phyloP scores from a whole-genome alignment of 1,284 basidiomycete genomes.

The Rhodotorula mucilaginosa region DNA sequence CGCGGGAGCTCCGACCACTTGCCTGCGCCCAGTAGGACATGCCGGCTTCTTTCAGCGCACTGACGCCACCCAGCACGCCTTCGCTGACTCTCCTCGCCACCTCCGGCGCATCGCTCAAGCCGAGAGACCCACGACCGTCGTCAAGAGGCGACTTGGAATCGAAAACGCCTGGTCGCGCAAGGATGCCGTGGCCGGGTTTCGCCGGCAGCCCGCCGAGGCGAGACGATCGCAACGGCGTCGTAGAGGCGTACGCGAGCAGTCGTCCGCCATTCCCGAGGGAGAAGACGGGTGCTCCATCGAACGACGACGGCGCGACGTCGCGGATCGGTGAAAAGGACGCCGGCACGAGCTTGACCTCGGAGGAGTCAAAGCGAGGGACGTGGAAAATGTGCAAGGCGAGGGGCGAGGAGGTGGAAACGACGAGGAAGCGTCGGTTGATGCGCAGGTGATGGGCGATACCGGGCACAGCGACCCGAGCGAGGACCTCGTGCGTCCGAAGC shows the following conservation, averaged over 20 bases:
- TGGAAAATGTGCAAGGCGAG: slow-evolving; percentile 28
- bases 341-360: background rate
- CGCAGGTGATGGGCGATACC: slow-evolving; percentile 23
- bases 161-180: slow-evolving; percentile 30
- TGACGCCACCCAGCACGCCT: slow-evolving; percentile 37
- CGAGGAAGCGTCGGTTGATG: slow-evolving; percentile 6
- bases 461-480: slow-evolving; percentile 3
- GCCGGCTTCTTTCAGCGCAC: slow-evolving; percentile 36
- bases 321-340: slow-evolving; percentile 24
- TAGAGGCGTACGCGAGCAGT: slow-evolving; percentile 33
- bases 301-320: slow-evolving; percentile 17
- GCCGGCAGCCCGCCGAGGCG: slow-evolving; percentile 17
- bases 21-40: slow-evolving; percentile 25
- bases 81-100: slow-evolving; percentile 35
- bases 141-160: slow-evolving; percentile 2
- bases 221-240: slow-evolving; percentile 3
- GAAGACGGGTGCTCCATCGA: slow-evolving; percentile 30
- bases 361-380: background rate
- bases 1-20: background rate
- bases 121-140: background rate
- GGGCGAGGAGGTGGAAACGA: slow-evolving; percentile 25
- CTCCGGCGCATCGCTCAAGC: slow-evolving; percentile 21
- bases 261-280: slow-evolving; percentile 29
- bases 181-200: slow-evolving; percentile 25
- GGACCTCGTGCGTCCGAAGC: slow-evolving; percentile 24